phyloP scores from a whole-genome alignment of 495 filamentous ascomycete genomes.

The Apodospora peruviana region DNA sequence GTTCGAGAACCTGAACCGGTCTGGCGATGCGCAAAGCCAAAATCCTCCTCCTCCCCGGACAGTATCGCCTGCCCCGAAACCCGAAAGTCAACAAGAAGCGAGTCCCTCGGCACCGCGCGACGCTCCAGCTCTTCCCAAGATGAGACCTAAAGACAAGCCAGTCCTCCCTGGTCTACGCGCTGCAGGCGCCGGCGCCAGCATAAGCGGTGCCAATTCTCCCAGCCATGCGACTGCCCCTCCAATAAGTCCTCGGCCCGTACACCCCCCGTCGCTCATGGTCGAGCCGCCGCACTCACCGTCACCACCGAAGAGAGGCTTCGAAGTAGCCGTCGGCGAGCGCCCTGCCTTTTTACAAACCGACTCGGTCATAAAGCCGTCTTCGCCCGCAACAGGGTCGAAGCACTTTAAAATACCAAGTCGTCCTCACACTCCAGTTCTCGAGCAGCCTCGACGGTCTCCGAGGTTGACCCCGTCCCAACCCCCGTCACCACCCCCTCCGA shows the following conservation, averaged over 20 bases:
- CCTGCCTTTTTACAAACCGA: constrained; percentile 41
- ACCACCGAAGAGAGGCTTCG: constrained; percentile 50
- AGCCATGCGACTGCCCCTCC: constrained; percentile 24
- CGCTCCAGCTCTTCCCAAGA: constrained; percentile 47
- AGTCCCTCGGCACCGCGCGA: constrained; percentile 40
- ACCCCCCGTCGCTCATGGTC: constrained; percentile 64
- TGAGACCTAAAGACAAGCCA: constrained; percentile 34
- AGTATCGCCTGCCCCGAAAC: constrained; percentile 31
- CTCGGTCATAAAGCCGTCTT: constrained; percentile 40
- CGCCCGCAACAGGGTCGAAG: constrained; percentile 45
- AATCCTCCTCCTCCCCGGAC: constrained; percentile 26
- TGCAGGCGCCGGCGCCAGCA: constrained; percentile 11
- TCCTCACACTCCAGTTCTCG: constrained; percentile 43
- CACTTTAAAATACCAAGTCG: constrained; percentile 50
- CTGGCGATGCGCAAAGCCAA: constrained; percentile 32
- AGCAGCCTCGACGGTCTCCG: constrained; percentile 39
- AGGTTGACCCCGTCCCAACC: constrained; percentile 34
- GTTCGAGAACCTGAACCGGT: constrained; percentile 79
- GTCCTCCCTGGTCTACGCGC: constrained; percentile 18
- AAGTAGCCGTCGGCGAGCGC: constrained; percentile 31
- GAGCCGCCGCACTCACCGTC: constrained; percentile 77
- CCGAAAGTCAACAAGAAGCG: constrained; percentile 39
- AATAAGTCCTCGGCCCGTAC: constrained; percentile 46
- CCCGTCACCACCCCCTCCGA: constrained; percentile 49
- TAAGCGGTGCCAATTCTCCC: constrained; percentile 22